phyloP scores from a whole-genome alignment of 1,139 yeast genomes.

The Taphrina deformans region DNA sequence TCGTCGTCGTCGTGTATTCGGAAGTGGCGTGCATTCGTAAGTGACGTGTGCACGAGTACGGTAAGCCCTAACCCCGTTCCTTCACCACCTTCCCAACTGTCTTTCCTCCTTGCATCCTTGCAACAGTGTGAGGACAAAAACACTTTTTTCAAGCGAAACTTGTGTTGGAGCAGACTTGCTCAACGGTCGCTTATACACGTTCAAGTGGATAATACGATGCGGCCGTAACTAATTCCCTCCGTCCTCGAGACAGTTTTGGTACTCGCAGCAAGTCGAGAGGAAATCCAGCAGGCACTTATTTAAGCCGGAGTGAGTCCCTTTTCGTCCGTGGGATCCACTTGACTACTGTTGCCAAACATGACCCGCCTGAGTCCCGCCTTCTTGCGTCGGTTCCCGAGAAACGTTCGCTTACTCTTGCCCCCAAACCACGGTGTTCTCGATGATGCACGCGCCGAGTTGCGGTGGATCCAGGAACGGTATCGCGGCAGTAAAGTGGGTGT shows the following conservation, averaged over 20 bases:
- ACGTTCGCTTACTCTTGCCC: not conserved
- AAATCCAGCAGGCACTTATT: constrained; percentile 17
- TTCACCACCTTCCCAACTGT: not conserved
- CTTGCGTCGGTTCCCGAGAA: not conserved
- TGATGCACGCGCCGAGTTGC: constrained; percentile 47
- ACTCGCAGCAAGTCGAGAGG: constrained; percentile 3
- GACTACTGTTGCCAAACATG: constrained; percentile 30
- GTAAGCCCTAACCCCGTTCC: not conserved
- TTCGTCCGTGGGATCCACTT: constrained; percentile 5
- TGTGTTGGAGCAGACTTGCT: not conserved
- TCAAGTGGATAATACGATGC: not conserved
- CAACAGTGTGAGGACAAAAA: not conserved
- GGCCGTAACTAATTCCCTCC: not conserved
- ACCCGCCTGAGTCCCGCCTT: constrained; percentile 7
- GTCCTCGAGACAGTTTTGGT: constrained; percentile 1
- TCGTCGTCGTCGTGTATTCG: too few species aligned
- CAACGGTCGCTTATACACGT: not conserved
- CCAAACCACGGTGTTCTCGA: constrained; percentile 4
- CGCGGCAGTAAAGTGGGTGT: not conserved
- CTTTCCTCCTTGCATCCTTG: too few species aligned
- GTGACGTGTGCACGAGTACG: too few species aligned
- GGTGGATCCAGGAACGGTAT: constrained; percentile 50
- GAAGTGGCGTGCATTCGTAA: too few species aligned
- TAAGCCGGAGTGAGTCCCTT: constrained; percentile 20
- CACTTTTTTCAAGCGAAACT: not conserved